Conservation (phyloP, 2,329 filamentous ascomycete genomes). For the Ascochyta viciae-villosae region DNA sequence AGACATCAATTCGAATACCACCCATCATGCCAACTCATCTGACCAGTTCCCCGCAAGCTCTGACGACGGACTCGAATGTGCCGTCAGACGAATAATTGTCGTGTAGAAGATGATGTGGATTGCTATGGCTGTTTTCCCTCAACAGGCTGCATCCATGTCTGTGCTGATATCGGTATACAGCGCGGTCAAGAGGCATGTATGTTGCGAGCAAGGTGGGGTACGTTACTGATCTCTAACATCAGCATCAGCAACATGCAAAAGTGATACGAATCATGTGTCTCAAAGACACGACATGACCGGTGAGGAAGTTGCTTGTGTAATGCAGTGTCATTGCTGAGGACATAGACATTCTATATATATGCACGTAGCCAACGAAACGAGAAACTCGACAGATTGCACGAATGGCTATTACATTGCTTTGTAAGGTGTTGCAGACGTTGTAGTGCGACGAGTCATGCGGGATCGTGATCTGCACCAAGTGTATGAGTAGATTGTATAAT, state of each 20-base stretch:
- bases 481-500: no score
- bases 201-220: not conserved
- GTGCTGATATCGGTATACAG: not conserved
- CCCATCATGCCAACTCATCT: not conserved
- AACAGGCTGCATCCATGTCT: not conserved
- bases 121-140: not conserved
- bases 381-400: not conserved
- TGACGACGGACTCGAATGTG: not conserved
- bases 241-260: slow-evolving; percentile 8
- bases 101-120: not conserved
- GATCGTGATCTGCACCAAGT: not conserved
- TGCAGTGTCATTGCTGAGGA: not conserved
- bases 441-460: not conserved
- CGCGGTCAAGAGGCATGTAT: not conserved
- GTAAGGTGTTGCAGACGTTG: slow-evolving; percentile 8
- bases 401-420: not conserved
- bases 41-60: not conserved
- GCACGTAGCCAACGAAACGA: not conserved
- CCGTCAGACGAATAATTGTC: not conserved
- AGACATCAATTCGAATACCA: slow-evolving; percentile 11
- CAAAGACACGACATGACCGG: slow-evolving; percentile 3
- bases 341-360: slow-evolving; percentile 3
- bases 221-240: not conserved
- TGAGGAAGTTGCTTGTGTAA: slow-evolving; percentile 12
- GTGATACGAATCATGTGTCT: not conserved